phyloP scores from a whole-genome alignment of 495 filamentous ascomycete genomes.

The Lasiosphaeria ovina region DNA sequence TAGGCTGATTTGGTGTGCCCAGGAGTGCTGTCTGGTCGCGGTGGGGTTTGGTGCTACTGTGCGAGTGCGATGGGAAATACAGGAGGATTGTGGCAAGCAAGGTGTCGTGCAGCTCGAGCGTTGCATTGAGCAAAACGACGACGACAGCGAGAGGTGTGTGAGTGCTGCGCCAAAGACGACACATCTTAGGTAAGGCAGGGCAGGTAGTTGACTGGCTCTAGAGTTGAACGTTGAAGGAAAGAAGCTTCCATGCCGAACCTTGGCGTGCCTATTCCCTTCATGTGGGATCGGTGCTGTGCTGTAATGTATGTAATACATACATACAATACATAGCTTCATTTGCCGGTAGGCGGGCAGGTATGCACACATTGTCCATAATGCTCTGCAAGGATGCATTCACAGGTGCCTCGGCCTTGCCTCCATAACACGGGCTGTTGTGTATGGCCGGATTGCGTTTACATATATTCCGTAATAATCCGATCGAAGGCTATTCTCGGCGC shows the following conservation, averaged over 20 bases:
- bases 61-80: constrained; percentile 24
- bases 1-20: constrained; percentile 47
- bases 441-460: no score
- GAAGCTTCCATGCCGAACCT: constrained; percentile 26
- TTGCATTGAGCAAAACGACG: constrained; percentile 27
- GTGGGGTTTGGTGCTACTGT: constrained; percentile 32
- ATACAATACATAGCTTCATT: no score
- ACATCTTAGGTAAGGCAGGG: background rate
- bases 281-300: no score
- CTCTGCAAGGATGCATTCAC: no score
- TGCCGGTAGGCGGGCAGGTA: no score
- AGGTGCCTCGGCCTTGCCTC: no score
- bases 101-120: constrained; percentile 32
- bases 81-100: constrained; percentile 24
- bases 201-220: constrained; percentile 14
- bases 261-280: constrained; percentile 16
- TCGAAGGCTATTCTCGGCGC: no score
- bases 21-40: constrained; percentile 21
- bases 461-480: no score
- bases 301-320: no score
- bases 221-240: constrained; percentile 26
- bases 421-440: no score
- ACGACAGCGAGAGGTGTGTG: constrained; percentile 19
- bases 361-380: no score
- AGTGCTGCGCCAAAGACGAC: constrained; percentile 22